These are phyloP conservation scores for Phialophora macrospora DNA, from an alignment of 2,329 filamentous ascomycete species.

Conservation along the genomic window DNA sequence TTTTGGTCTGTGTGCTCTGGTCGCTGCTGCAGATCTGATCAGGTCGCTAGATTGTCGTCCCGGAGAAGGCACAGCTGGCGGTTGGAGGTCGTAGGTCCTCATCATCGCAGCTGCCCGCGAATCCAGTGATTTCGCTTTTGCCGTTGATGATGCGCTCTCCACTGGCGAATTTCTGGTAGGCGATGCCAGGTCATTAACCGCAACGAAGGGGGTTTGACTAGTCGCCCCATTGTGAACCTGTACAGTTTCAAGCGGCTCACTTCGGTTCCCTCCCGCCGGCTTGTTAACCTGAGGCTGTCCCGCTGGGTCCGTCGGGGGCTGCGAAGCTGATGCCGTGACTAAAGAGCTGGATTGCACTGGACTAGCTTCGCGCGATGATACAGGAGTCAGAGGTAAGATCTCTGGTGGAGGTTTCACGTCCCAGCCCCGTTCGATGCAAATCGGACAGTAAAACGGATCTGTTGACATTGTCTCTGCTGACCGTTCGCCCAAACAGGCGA, in stretches of 20 bases:
- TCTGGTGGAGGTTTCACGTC: slow-evolving; percentile 2
- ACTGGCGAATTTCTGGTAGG: neutral
- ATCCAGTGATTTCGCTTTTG: neutral
- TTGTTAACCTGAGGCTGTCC: neutral
- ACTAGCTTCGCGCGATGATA: slow-evolving; percentile 5
- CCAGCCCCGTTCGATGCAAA: slow-evolving; percentile 14
- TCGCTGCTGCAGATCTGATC: neutral
- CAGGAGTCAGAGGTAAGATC: slow-evolving; percentile 14
- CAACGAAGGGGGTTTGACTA: neutral
- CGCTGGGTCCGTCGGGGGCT: neutral
- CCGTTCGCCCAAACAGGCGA: neutral
- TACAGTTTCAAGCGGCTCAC: neutral
- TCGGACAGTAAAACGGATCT: slow-evolving; percentile 3
- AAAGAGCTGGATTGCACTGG: neutral
- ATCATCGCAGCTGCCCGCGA: neutral
- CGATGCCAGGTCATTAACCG: neutral
- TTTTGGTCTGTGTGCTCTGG: slow-evolving; percentile 5
- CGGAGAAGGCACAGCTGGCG: neutral
- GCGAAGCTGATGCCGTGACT: neutral
- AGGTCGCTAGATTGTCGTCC: neutral
- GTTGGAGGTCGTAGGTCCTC: slow-evolving; percentile 2
- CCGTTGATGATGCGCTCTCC: neutral
- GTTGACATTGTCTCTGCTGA: neutral
- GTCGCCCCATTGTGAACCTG: neutral
- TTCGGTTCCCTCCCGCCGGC: too few relatives aligned